Evolutionary conservation across 129 eudicot species (phyloP), one percentile per base, ranked within the genome.

Genomic region (Lactuca sativa): DNA sequence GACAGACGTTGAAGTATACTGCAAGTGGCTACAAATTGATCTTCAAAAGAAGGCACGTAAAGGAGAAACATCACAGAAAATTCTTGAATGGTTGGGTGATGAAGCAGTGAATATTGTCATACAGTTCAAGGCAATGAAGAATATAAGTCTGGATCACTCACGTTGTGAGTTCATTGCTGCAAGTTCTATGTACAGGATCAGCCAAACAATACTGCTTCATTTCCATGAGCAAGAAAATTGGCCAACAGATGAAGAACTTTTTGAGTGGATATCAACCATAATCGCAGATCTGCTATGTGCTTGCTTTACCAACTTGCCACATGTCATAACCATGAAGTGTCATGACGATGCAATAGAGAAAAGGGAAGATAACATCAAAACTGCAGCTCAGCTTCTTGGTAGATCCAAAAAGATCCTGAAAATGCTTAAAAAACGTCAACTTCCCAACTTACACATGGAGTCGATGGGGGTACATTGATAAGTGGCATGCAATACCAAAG

Each of bases 1-100:
- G 48, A 41, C 48, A 9, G 48, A 41, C 9, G 7, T 41, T 7
- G 48, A 41, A 6, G 12, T 41, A 41, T 41, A 41, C 12, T 7
- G 2, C 48, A 41, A 12, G 48, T 41, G 48, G 48, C 48, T 41
- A 41, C 1, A 7, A 1, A 41, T 8, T 41, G 48, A 41, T 41
- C 48, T 41, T 41, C 48, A 68, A 5, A 47, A 63, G 9, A 66
- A 10, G 15, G 54, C 74, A 21, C 41, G 18, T 11, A 15, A 59
- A 41, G 75, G 75, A 7, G 66, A 53, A 71, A 70, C 16, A n/a
- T 25, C 74, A 32, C 51, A 58, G 48, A 82, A 67, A 38, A 56
- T 32, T 9, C 66, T 81, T 15, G 56, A 60, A 53, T 15, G 38
- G 14, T 71, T 76, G 4, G 63, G 56, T 9, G 43, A 55, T 17